Evolutionary conservation across 2,329 filamentous ascomycete genomes (phyloP).

Genomic region (Ophiostoma angusticollis): DNA sequence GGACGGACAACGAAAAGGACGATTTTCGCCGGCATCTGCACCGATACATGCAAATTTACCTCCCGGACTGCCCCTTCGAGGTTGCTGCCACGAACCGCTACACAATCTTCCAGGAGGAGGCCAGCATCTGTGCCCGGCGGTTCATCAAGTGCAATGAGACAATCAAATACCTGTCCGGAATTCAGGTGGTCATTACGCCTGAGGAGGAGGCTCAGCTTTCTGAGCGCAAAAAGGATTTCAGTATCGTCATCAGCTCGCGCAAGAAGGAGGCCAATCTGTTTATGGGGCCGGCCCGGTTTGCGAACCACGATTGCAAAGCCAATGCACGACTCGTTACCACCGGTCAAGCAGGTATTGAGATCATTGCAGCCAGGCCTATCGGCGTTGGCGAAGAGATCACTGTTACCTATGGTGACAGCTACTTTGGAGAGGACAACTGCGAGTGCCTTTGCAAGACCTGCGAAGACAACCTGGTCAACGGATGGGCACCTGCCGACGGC

Average conservation of each 20-base stretch:
- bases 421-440: slow-evolving; percentile 90
- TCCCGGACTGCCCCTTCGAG: slow-evolving; percentile 89
- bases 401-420: slow-evolving; percentile 88
- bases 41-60: slow-evolving; percentile 85
- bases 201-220: slow-evolving; percentile 81
- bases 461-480: slow-evolving; percentile 62
- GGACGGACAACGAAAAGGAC: slow-evolving; percentile 65
- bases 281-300: slow-evolving; percentile 87
- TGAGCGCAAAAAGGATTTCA: slow-evolving; percentile 80
- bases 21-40: slow-evolving; percentile 78
- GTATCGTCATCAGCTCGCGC: slow-evolving; percentile 85
- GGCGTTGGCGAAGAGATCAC: slow-evolving; percentile 87
- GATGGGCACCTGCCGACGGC: slow-evolving; percentile 54
- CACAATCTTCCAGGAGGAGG: slow-evolving; percentile 81
- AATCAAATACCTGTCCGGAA: slow-evolving; percentile 82
- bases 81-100: slow-evolving; percentile 87
- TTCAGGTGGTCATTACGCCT: slow-evolving; percentile 82
- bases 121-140: slow-evolving; percentile 68
- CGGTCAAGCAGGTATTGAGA: slow-evolving; percentile 77
- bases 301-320: slow-evolving; percentile 91
- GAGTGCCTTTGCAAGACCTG: slow-evolving; percentile 89
- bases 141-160: slow-evolving; percentile 70
- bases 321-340: slow-evolving; percentile 80
- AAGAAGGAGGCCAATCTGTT: slow-evolving; percentile 87
- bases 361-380: slow-evolving; percentile 73